Evolutionary conservation across 371 early-diverging fungal genomes (phyloP).

Genomic region (Rhizopus microsporus): DNA sequence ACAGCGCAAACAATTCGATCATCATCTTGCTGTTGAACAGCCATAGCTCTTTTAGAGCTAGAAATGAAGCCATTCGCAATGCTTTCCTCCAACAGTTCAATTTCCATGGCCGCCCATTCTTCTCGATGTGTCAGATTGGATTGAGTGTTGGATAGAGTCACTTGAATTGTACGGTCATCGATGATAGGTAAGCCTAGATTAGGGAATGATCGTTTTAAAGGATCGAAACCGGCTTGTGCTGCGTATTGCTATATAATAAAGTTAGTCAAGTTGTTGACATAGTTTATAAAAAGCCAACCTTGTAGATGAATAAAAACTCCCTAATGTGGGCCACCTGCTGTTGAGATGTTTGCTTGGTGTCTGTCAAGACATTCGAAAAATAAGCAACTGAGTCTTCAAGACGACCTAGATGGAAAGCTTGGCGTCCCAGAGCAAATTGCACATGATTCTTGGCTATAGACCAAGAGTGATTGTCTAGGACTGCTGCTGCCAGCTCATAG

Average conservation of each 20-base stretch:
- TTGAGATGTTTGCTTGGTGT: constrained; percentile 64
- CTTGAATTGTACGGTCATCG: constrained; percentile 43
- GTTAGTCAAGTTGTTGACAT: not conserved
- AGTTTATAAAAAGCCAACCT: constrained; percentile 35
- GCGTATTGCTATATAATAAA: constrained; percentile 47
- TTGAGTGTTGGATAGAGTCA: constrained; percentile 53
- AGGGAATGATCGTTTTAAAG: constrained; percentile 43
- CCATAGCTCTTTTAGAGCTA: constrained; percentile 41
- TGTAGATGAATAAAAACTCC: constrained; percentile 79
- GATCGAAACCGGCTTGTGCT: constrained; percentile 34
- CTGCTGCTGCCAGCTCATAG: constrained; percentile 63
- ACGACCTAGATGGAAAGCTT: constrained; percentile 64
- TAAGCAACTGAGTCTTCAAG: constrained; percentile 58
- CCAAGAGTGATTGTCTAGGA: constrained; percentile 75
- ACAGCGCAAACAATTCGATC: constrained; percentile 68
- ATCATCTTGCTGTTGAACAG: constrained; percentile 51
- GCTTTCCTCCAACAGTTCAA: constrained; percentile 57
- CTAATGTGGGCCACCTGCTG: constrained; percentile 75
- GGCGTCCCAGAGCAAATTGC: constrained; percentile 83
- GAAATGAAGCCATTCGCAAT: constrained; percentile 43
- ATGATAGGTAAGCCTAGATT: constrained; percentile 53
- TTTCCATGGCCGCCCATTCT: constrained; percentile 64
- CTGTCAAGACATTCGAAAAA: constrained; percentile 69
- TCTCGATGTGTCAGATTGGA: constrained; percentile 47
- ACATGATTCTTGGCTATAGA: constrained; percentile 83